Conservation (phyloP, 75 land plant species). For the Sequoia sempervirens region DNA sequence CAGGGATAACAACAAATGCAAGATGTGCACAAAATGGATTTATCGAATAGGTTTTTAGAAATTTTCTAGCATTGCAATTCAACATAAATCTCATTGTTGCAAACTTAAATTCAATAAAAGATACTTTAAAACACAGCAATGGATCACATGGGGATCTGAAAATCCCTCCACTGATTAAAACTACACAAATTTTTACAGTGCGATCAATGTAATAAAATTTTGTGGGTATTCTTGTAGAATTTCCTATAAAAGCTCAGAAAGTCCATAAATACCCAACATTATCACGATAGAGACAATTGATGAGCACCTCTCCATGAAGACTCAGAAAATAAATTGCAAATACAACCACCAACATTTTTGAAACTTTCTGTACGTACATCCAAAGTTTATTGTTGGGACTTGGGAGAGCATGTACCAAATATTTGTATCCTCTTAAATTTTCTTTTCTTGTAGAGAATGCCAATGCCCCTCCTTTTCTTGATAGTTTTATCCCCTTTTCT, state of each 20-base stretch:
- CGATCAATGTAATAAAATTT: neutral
- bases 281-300: constrained; percentile 98
- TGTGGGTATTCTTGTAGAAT: neutral
- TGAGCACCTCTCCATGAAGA: constrained; percentile 98
- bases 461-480: neutral
- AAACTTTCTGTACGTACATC: neutral
- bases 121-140: neutral
- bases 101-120: neutral
- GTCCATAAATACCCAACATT: constrained; percentile 79
- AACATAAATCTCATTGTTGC: neutral
- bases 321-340: constrained; percentile 97
- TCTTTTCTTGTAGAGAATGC: neutral
- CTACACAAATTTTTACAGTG: neutral
- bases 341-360: constrained; percentile 94
- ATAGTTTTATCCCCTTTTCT: too few species aligned
- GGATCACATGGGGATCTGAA: neutral
- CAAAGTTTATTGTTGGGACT: neutral
- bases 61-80: neutral
- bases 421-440: neutral
- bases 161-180: neutral
- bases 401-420: neutral
- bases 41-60: too few species aligned
- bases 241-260: too few species aligned
- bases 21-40: too few species aligned
- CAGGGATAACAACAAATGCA: too few species aligned